Base-by-base conservation (phyloP, 1,284 basidiomycete genomes). In the Sporisorium scitamineum region DNA sequence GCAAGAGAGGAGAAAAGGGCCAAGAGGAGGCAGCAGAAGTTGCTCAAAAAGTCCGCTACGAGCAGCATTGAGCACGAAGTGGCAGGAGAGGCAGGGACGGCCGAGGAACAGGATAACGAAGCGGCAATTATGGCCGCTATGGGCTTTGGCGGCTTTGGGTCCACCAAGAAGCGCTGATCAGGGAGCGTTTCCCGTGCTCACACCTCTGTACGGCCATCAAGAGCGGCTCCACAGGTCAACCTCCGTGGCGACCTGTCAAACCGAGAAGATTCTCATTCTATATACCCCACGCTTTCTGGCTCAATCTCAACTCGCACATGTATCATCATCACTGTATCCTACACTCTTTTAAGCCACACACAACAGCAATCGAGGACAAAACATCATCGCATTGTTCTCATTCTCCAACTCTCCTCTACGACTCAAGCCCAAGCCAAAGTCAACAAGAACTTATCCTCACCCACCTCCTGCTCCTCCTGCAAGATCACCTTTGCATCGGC, bases 71-170 rank as follows among this genome's bases (percentile, higher is more conserved):
- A 24, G 39, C n/a, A 18, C 8, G 5, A 42, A 63, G 39, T 55
- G 61, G 44, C 22, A 34, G 31, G 20, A 37, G 45, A 54, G 14
- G 31, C 34, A 11, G 24, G 48, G 24, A 27, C 31, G 10, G 29
- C 31, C 3, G 34, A 31, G 10, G 34, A 20, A 22, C 3, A 47
- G 4, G 58, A 53, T 20, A 58, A 87, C 90, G 47, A 86, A 26
- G 79, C 84, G 59, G 91, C 92, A 70, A 93, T 95, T 90, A 89
- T 92, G 72, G 87, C 88, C 41, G 90, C 94, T 88, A 96, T 97
- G 95, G 95, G 95, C 45, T 97, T 97, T 85, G 91, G 90, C 47
- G 93, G 94, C 3, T 97, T 97, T 83, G 93, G 93, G 16, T 88
- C 92, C 22, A 90, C 90, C 31, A 94, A 94, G 41, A 69, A 68